phyloP scores from a whole-genome alignment of 345 rosid genomes.

The Euphorbia lathyris region DNA sequence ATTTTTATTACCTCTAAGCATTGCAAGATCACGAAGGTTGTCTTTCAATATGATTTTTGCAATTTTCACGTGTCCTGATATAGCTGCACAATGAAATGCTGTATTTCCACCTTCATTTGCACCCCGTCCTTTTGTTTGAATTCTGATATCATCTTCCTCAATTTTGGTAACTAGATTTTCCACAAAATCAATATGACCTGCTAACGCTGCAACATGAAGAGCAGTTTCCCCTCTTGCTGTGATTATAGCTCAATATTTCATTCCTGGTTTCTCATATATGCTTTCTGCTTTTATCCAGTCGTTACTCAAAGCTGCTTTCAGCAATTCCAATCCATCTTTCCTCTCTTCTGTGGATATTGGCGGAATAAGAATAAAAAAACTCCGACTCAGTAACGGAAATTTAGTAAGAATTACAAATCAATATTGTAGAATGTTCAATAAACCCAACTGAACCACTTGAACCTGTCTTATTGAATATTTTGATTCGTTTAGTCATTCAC shows the following conservation, averaged over 20 bases:
- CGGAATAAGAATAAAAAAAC: too few relatives aligned
- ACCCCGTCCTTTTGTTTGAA: not conserved
- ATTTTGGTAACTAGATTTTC: slow-evolving; percentile 11
- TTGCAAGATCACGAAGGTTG: not conserved
- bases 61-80: not conserved
- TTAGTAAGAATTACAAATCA: too few relatives aligned
- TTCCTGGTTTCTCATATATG: not conserved
- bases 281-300: slow-evolving; percentile 7
- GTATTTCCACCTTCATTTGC: not conserved
- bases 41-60: not conserved
- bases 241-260: not conserved
- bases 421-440: too few relatives aligned
- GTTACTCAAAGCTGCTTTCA: not conserved
- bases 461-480: too few relatives aligned
- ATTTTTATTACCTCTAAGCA: not conserved
- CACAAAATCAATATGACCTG: slow-evolving; percentile 18
- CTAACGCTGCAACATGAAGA: slow-evolving; percentile 26
- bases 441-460: too few relatives aligned
- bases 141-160: not conserved
- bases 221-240: not conserved
- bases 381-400: too few relatives aligned
- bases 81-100: not conserved
- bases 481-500: too few relatives aligned
- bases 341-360: not conserved
- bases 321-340: not conserved